Evolutionary conservation across 1,139 yeast species (phyloP), one percentile per base, ranked within the genome.

Genomic region (Kodamaea sp.): DNA sequence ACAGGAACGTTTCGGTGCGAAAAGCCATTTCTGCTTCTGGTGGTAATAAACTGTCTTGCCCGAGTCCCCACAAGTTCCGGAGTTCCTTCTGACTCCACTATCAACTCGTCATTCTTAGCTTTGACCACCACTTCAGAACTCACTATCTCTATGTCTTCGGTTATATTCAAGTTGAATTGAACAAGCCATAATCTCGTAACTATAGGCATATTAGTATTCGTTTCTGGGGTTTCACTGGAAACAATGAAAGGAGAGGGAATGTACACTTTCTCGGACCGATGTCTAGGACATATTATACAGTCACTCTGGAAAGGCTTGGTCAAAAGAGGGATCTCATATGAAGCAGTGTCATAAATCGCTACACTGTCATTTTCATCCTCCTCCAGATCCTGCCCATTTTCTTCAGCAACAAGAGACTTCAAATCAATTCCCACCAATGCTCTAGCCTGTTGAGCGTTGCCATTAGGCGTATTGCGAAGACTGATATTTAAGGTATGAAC

Each of bases 111-210:
- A 19, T 58, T 58, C 31, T 57, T 57, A 1, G 69, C 53, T 18
- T 59, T 56, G 8, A 64, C 38, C 2, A 26, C 39, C 24, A 60
- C 44, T 5, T 50, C 47, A 12, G 54, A 51, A 2, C 45, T 48
- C 1, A 48, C 35, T 1, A 73, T 42, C 3, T 59, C 59, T 5
- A 66, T 33, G 4, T 24, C 9, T 9, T 32, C 37, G 12, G 39
- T 26, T 4, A 29, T 34, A 13, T 38, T 32, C 4, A 67, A 31
- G 0, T 39, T 28, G 3, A 61, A 41, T 25, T 59, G 61, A 5
- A 66, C 68, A 25, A 57, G 46, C 84, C 84, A 78, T 7, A 57
- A 44, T 34, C 84, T 57, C 3, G 66, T 54, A 4, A 74, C 71
- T 26, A 65, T 59, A 0, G 81, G 79, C 55, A 66, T 54, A 5